Evolutionary conservation across 305 asterid species (phyloP).

Genomic region (Stenogyne calaminthoides): DNA sequence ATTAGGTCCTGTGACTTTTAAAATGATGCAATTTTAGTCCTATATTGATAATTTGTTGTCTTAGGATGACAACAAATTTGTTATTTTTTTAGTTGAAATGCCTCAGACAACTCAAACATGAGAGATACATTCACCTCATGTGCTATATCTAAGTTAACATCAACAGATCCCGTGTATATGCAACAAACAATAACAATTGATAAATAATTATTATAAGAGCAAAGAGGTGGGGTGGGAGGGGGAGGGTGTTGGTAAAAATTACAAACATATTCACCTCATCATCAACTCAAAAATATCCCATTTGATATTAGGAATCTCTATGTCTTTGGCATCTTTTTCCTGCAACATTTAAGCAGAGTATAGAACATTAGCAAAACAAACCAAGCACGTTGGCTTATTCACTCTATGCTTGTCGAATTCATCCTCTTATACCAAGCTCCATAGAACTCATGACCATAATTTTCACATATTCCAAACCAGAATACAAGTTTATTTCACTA

Average conservation of each 20-base stretch:
- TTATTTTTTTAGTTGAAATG: no score
- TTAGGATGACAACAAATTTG: no score
- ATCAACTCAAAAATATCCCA: conserved; percentile 98
- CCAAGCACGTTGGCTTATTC: neutral
- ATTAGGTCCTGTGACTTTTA: no score
- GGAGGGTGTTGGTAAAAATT: neutral
- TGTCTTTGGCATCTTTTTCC: conserved; percentile 99
- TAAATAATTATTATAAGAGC: neutral
- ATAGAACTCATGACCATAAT: neutral
- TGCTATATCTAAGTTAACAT: conserved; percentile 77
- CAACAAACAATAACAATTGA: conserved; percentile 23
- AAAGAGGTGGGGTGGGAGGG: neutral
- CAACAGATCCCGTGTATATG: conserved; percentile 94
- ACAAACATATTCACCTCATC: conserved; percentile 71
- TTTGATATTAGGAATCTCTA: conserved; percentile 93
- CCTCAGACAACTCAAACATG: no score
- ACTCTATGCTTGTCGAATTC: neutral
- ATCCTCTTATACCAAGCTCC: neutral
- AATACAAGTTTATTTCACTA: neutral
- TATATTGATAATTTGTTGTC: no score
- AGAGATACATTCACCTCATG: no score
- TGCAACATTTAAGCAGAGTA: conserved; percentile 37
- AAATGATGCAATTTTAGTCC: no score
- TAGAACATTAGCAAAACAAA: conserved; percentile 12
- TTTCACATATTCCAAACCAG: neutral